Percentiles rank a stretch among this genome's conserved stretches.
Conservation (phyloP, 129 eudicot genomes). For the Heracleum sosnowskyi region DNA sequence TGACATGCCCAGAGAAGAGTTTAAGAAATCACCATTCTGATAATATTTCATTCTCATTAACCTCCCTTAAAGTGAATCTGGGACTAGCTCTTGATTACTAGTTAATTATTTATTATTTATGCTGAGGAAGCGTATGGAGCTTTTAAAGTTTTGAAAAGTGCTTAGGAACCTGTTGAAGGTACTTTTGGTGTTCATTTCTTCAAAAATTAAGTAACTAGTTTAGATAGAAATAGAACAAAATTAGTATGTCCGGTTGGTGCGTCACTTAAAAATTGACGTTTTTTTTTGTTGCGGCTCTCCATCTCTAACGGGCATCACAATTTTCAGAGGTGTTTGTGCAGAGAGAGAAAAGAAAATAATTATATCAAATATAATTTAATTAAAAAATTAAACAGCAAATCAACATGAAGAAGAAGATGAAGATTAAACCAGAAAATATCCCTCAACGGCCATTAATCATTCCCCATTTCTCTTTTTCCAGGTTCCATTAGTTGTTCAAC, state of each 20-base stretch:
- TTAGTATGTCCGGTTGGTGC: no score
- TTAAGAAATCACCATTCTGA: no score
- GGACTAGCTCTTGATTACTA: no score
- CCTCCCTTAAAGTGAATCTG: no score
- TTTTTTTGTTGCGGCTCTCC: slow-evolving; percentile 26
- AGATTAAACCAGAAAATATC: not conserved
- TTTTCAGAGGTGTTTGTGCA: not conserved
- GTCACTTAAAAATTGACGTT: not conserved
- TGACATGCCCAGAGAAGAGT: no score
- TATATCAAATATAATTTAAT: not conserved
- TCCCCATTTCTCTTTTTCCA: not conserved
- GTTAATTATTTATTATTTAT: no score
- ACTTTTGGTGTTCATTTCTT: rapidly evolving
- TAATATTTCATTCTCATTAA: no score
- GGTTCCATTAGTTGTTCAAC: not conserved
- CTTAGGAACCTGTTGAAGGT: no score
- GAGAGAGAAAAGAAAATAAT: not conserved
- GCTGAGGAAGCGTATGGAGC: no score
- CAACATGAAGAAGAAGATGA: slow-evolving; percentile 4
- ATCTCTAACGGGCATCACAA: slow-evolving; percentile 18
- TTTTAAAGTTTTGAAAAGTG: no score
- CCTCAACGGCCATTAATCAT: slow-evolving; percentile 12
- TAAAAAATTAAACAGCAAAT: not conserved
- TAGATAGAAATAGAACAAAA: no score
- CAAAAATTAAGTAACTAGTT: no score